Evolutionary conservation across 1,139 yeast genomes (phyloP).

Genomic region (Hyphopichia buzzinii): DNA sequence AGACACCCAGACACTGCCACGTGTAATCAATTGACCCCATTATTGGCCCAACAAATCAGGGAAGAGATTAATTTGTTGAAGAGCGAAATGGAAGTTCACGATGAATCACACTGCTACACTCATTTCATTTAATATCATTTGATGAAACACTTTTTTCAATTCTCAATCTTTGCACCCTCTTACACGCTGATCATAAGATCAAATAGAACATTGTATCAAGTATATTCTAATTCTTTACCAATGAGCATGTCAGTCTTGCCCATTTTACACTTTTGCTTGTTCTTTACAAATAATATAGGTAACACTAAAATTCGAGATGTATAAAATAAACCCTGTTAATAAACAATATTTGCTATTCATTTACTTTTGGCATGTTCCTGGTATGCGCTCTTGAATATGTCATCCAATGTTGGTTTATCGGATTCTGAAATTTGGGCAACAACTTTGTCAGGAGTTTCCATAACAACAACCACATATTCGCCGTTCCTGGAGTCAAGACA

Average conservation of each 20-base stretch:
- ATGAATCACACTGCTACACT: conserved; percentile 73
- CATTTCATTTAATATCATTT: conserved; percentile 60
- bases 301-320: too few species aligned
- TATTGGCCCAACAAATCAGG: conserved; percentile 81
- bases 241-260: too few species aligned
- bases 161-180: too few species aligned
- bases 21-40: conserved; percentile 88
- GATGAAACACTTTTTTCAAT: neutral
- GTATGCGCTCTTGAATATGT: conserved; percentile 49
- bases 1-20: conserved; percentile 93
- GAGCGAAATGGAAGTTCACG: conserved; percentile 79
- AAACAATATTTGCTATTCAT: too few species aligned
- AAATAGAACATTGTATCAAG: too few species aligned
- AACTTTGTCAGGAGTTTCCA: conserved; percentile 42
- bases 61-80: conserved; percentile 81
- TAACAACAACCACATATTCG: conserved; percentile 44
- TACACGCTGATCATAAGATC: too few species aligned
- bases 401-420: conserved; percentile 38
- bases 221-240: too few species aligned
- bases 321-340: too few species aligned
- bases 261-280: too few species aligned
- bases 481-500: conserved; percentile 43
- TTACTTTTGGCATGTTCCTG: conserved; percentile 27
- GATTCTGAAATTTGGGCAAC: conserved; percentile 40
- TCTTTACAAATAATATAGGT: too few species aligned